phyloP scores from a whole-genome alignment of 1,284 basidiomycete genomes.

The Tylopilus orsonianus region DNA sequence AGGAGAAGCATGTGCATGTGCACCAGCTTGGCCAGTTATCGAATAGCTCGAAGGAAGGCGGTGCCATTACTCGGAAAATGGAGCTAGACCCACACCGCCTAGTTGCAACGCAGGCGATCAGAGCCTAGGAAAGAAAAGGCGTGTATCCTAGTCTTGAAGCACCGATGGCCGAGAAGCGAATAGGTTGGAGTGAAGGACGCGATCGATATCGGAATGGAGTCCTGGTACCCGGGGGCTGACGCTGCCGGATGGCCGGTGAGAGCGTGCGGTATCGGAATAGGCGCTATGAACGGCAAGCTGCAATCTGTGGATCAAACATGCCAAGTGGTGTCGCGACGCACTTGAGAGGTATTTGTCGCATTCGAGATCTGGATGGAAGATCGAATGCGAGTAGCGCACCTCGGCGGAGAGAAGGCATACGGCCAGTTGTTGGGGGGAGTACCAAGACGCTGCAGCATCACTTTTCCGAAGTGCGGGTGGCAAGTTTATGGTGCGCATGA shows the following conservation, averaged over 20 bases:
- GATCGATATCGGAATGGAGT: constrained; percentile 7
- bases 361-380: constrained; percentile 4
- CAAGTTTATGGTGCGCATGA: constrained; percentile 5
- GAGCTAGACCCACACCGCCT: background rate
- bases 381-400: background rate
- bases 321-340: constrained; percentile 21
- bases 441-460: background rate
- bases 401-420: constrained; percentile 9
- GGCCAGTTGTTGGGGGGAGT: background rate
- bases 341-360: constrained; percentile 12
- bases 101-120: background rate
- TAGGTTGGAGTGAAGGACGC: background rate
- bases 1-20: background rate
- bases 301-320: constrained; percentile 6
- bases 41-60: background rate
- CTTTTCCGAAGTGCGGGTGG: background rate
- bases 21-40: background rate
- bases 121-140: background rate
- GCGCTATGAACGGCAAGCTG: constrained; percentile 17
- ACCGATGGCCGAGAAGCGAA: constrained; percentile 5
- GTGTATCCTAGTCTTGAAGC: background rate
- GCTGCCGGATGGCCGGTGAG: constrained; percentile 2
- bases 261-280: constrained; percentile 1
- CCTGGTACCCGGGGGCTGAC: background rate
- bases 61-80: constrained; percentile 1